Evolutionary conservation across 1,284 basidiomycete species (phyloP), one percentile per base, ranked within the genome.

Genomic region (Rhodotorula sp.): DNA sequence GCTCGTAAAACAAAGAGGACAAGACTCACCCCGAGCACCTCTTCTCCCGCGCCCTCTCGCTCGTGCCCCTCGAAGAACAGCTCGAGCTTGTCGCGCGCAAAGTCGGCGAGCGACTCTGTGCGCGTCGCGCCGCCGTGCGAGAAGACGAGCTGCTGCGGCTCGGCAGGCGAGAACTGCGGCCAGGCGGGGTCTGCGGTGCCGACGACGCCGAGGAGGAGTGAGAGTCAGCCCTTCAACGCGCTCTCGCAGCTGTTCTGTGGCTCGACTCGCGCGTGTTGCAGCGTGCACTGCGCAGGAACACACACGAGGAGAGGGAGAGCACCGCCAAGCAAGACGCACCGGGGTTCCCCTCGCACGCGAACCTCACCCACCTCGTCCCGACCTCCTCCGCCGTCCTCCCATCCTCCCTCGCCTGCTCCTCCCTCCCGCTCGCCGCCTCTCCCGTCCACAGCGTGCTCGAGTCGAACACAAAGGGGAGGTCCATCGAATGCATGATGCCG

Each of bases 381-480:
- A 71, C 14, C 27, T 50, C 74, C 23, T 25, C 21, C 23, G 71
- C 54, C n/a, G 67, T 59, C 23, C 50, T 58, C 21, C 14, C 62
- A 25, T 73, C 69, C 7, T 27, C 21, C 17, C 12, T 34, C 3
- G 49, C 42, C 5, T 44, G 14, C 8, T 21, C 48, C 48, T 21
- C 34, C 19, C 59, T 23, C n/a, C n/a, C 45, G 23, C 9, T 42
- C 41, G 19, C 41, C 23, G 41, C 48, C 9, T 61, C 71, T 25
- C 52, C 54, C 14, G 54, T 55, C 72, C 72, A 75, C 19, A 73
- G 49, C 34, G 53, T 63, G 10, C 41, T 23, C 13, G 56, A 56
- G 61, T 74, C 74, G 63, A 75, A 75, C 23, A 75, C 64, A 55
- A 71, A 27, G 10, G 72, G 72, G 13, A 75, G 55, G 52, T 74